Percentiles rank a stretch among this genome's conserved stretches.
phyloP scores from a whole-genome alignment of 23 red algal genomes.

The Gracilaria gracilis region DNA sequence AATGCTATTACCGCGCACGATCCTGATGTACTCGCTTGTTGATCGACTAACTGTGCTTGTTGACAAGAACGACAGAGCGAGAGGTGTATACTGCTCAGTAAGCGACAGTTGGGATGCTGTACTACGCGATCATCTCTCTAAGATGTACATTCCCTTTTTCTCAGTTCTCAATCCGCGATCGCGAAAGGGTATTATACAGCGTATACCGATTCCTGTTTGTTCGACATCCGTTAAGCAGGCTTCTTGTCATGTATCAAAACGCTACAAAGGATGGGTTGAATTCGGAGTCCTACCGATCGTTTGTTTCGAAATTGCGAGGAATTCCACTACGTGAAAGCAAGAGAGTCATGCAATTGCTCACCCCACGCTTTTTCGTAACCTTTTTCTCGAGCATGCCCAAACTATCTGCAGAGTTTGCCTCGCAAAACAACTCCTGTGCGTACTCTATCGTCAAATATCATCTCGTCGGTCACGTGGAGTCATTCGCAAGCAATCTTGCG shows the following conservation, averaged over 20 bases:
- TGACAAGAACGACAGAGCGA: not conserved
- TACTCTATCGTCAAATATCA: slow-evolving; percentile 5
- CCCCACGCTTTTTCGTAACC: slow-evolving; percentile 15
- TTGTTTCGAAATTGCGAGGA: slow-evolving; percentile 14
- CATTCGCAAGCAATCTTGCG: not conserved
- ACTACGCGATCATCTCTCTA: slow-evolving; percentile 5
- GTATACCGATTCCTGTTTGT: slow-evolving; percentile 42
- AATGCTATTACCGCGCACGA: not conserved
- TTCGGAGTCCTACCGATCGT: slow-evolving; percentile 3
- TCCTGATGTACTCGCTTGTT: slow-evolving; percentile 7
- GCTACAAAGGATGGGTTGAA: slow-evolving; percentile 1
- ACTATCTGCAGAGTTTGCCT: not conserved
- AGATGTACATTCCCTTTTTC: not conserved
- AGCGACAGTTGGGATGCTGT: not conserved
- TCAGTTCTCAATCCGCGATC: slow-evolving; percentile 42
- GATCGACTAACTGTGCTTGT: not conserved
- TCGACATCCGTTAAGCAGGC: slow-evolving; percentile 17
- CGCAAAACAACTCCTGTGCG: not conserved
- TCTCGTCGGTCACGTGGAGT: slow-evolving; percentile 5
- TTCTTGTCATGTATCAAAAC: slow-evolving; percentile 13
- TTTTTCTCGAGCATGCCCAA: slow-evolving; percentile 17
- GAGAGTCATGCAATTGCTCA: slow-evolving; percentile 14
- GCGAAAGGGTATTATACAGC: slow-evolving; percentile 5
- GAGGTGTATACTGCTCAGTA: slow-evolving; percentile 1
- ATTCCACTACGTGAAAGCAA: slow-evolving; percentile 7